These are phyloP conservation scores for Berberis thunbergii DNA, from an alignment of 164 flowering plant genomes.

Conservation along the genomic window DNA sequence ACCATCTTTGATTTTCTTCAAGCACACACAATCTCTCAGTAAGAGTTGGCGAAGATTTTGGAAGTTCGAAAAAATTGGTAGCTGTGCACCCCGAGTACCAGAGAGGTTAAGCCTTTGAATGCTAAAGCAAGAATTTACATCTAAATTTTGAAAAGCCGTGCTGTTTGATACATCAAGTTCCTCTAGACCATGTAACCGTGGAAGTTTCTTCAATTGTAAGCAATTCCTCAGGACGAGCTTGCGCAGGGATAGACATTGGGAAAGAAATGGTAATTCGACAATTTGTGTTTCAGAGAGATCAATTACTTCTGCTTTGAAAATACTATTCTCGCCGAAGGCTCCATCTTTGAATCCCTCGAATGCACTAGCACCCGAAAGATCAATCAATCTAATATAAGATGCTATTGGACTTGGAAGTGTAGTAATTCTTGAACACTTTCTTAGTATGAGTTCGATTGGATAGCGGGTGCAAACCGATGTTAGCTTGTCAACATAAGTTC, in stretches of 20 bases:
- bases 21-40: not conserved
- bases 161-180: too few species aligned
- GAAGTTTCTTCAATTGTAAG: not conserved
- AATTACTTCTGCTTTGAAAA: not conserved
- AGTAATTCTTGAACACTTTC: not conserved
- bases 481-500: not conserved
- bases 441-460: not conserved
- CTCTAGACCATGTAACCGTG: not conserved
- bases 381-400: not conserved
- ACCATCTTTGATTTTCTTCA: not conserved
- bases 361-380: conserved; percentile 1
- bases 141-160: not conserved
- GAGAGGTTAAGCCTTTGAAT: not conserved
- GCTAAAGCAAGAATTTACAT: not conserved
- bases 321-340: not conserved
- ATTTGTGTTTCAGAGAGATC: not conserved
- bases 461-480: not conserved
- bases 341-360: not conserved
- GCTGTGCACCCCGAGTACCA: not conserved
- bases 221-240: not conserved
- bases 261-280: not conserved
- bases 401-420: not conserved
- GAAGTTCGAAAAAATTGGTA: not conserved
- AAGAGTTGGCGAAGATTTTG: not conserved
- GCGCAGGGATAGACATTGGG: not conserved